Base-by-base conservation (phyloP, 441 rosid species). In the Lepidium campestre region DNA sequence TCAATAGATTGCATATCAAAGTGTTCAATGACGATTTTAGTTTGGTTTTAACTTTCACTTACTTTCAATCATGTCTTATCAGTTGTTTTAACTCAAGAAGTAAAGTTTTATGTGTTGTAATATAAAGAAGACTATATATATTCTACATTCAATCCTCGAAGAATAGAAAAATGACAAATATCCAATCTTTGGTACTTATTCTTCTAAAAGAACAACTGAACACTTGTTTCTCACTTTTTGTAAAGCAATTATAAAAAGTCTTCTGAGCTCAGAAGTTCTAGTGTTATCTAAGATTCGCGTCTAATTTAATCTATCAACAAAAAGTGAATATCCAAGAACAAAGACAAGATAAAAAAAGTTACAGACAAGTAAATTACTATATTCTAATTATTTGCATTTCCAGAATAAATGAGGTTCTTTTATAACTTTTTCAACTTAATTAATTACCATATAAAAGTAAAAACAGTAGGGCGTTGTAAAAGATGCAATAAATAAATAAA, bases 181-280 rank as follows among this genome's bases (percentile, higher is more conserved):
- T 34, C 39, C 10, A 36, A 54, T 13, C 22, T 17, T 46, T 57
- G 57, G 58, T 63, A 64, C 46, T 47, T 63, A 57, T 64, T 57
- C 75, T 41, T 40, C 37, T 5, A 20, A 31, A 47, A 40, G 66
- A 64, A 57, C 25, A 47, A 31, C 13, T 40, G 36, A 56, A 48
- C 59, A 64, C 60, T 71, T 71, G 70, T 64, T 57, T 57, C 48
- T 57, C 0, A 35, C 71, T 48, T 72, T 65, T 10, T 6, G 56
- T 65, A 64, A 57, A 65, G 67, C 52, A 29, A 23, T 15, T 1
- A 20, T 5, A 65, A 20, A 35, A 47, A 48, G n/a, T 15, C 39
- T 42, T 35, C 17, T 12, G 7, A 36, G 13, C 44, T 40, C 19
- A 48, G 49, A 22, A 25, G 3, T n/a, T 57, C 15, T 39, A 0